phyloP scores from a whole-genome alignment of 1,284 basidiomycete genomes.

The Volvariella volvacea region DNA sequence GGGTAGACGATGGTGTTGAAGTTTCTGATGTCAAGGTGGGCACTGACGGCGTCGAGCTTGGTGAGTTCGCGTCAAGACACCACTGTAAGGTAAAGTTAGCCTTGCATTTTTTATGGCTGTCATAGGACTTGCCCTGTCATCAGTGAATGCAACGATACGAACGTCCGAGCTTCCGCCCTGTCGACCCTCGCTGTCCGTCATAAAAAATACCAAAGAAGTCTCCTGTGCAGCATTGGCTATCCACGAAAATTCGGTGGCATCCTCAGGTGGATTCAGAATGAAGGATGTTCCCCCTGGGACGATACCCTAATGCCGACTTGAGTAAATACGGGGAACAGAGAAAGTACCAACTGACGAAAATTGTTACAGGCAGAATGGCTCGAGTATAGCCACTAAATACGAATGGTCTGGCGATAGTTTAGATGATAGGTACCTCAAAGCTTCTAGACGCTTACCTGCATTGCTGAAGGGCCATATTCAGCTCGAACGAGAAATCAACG shows the following conservation, averaged over 20 bases:
- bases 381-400: constrained; percentile 39
- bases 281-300: constrained; percentile 57
- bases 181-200: constrained; percentile 51
- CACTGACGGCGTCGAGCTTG: constrained; percentile 33
- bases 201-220: constrained; percentile 53
- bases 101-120: constrained; percentile 37
- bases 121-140: constrained; percentile 42
- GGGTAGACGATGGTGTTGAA: constrained; percentile 10
- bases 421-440: constrained; percentile 4
- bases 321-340: constrained; percentile 1
- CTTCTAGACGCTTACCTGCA: constrained; percentile 41
- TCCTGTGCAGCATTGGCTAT: constrained; percentile 48
- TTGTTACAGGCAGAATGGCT: constrained; percentile 54
- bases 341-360: constrained; percentile 35
- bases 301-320: constrained; percentile 37
- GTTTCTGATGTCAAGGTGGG: constrained; percentile 9
- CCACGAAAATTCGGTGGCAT: constrained; percentile 48
- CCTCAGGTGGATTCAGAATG: constrained; percentile 37
- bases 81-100: constrained; percentile 12
- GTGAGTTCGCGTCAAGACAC: constrained; percentile 23
- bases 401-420: constrained; percentile 36
- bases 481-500: constrained; percentile 41
- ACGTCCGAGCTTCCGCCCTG: constrained; percentile 55
- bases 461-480: constrained; percentile 51
- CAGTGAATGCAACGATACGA: constrained; percentile 38